Evolutionary conservation across 805 yeast genomes (phyloP).

Genomic region (Alloascoidea africana): DNA sequence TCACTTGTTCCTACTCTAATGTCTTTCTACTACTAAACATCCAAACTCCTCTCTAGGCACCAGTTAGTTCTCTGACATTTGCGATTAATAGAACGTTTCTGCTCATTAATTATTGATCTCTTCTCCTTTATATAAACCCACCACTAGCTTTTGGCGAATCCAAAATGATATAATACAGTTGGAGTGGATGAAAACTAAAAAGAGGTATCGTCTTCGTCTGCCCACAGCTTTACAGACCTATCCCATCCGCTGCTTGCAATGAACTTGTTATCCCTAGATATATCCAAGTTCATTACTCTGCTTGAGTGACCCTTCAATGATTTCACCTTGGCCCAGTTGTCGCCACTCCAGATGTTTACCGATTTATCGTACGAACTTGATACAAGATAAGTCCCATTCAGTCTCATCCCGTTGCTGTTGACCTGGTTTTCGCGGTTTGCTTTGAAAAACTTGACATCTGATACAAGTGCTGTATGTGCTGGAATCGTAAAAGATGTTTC

Average conservation of each 20-base stretch:
- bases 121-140: too few species aligned
- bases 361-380: slow-evolving; percentile 62
- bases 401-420: slow-evolving; percentile 14
- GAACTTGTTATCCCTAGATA: slow-evolving; percentile 23
- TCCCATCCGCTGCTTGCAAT: slow-evolving; percentile 76
- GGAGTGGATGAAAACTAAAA: too few species aligned
- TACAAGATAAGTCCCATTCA: slow-evolving; percentile 31
- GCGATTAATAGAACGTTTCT: too few species aligned
- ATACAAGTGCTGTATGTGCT: slow-evolving; percentile 61
- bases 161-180: too few species aligned
- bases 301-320: slow-evolving; percentile 46
- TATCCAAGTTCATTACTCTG: slow-evolving; percentile 58
- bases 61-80: too few species aligned
- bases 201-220: too few species aligned
- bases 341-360: slow-evolving; percentile 49
- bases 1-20: too few species aligned
- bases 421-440: slow-evolving; percentile 9
- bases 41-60: too few species aligned
- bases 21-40: too few species aligned
- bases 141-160: too few species aligned
- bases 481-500: slow-evolving; percentile 34
- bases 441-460: slow-evolving; percentile 41
- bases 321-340: slow-evolving; percentile 47
- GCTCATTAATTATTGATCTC: too few species aligned
- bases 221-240: slow-evolving; percentile 57